phyloP scores from a whole-genome alignment of 176 grass and related monocot genomes.

The Olyra latifolia region DNA sequence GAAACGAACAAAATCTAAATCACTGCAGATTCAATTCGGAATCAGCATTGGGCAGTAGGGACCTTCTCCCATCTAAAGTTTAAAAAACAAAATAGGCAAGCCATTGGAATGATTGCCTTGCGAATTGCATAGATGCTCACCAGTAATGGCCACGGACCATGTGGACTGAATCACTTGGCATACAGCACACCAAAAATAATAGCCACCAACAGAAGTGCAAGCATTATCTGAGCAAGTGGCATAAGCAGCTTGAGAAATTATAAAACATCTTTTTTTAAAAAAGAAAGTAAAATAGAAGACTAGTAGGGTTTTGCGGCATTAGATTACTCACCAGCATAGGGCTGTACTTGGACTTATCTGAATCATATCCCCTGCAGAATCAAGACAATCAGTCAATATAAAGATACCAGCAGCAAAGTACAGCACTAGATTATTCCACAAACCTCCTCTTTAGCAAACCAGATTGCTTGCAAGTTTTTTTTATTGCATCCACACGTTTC shows the following conservation, averaged over 20 bases:
- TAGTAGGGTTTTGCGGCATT: background rate
- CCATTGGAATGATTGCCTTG: background rate
- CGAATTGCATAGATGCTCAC: background rate
- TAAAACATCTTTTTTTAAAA: too few relatives aligned
- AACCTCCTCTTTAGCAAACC: slow-evolving; percentile 82
- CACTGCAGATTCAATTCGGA: background rate
- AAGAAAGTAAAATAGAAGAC: background rate
- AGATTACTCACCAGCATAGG: slow-evolving; percentile 56
- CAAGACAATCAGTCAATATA: background rate
- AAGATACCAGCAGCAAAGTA: slow-evolving; percentile 12
- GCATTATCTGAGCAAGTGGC: slow-evolving; percentile 50
- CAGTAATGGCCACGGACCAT: background rate
- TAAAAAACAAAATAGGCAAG: background rate
- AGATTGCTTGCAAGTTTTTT: slow-evolving; percentile 66
- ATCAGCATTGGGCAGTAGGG: background rate
- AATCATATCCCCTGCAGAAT: slow-evolving; percentile 52
- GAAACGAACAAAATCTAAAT: background rate
- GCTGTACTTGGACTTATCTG: slow-evolving; percentile 59
- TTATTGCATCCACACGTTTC: slow-evolving; percentile 60
- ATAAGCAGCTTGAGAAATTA: slow-evolving; percentile 18
- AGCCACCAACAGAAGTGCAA: slow-evolving; percentile 58
- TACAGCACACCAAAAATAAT: slow-evolving; percentile 57
- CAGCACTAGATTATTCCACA: slow-evolving; percentile 18
- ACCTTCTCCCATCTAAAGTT: background rate
- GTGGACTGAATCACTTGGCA: slow-evolving; percentile 28